Conservation (phyloP, 805 yeast genomes). For the Ogataea paraovalis region DNA sequence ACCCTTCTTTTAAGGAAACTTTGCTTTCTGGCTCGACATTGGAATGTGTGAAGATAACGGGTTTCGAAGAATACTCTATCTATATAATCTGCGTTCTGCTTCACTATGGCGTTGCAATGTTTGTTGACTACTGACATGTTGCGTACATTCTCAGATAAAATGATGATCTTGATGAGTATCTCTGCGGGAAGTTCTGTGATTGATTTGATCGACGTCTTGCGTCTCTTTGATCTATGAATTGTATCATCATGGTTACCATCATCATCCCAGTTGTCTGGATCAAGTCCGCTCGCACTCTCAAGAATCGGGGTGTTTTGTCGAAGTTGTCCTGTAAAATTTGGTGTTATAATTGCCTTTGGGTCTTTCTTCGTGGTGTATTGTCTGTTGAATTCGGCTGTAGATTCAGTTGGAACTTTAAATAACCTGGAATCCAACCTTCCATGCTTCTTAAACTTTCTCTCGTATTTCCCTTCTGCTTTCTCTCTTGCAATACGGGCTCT, state of each 20-base stretch:
- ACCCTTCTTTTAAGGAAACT: slow-evolving; percentile 14
- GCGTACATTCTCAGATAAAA: slow-evolving; percentile 11
- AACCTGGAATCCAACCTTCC: background rate
- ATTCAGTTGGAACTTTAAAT: background rate
- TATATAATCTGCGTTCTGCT: slow-evolving; percentile 7
- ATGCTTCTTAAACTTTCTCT: background rate
- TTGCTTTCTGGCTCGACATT: slow-evolving; percentile 3
- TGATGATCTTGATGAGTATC: slow-evolving; percentile 14
- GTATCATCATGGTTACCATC: background rate
- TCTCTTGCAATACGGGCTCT: background rate
- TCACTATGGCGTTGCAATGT: slow-evolving; percentile 8
- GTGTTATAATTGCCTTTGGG: background rate
- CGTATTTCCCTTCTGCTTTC: background rate
- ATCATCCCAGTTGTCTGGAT: background rate
- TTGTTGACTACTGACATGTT: slow-evolving; percentile 5
- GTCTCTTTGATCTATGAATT: background rate
- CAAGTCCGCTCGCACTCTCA: background rate
- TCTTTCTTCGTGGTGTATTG: background rate
- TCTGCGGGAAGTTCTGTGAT: slow-evolving; percentile 18
- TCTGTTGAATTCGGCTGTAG: background rate
- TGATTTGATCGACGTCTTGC: background rate
- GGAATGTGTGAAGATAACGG: slow-evolving; percentile 2
- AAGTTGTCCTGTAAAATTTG: background rate
- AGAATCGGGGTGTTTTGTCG: background rate
- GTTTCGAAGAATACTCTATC: slow-evolving; percentile 3